Base-by-base conservation (phyloP, 2,329 filamentous ascomycete genomes). In the Xylariaceae sp. region DNA sequence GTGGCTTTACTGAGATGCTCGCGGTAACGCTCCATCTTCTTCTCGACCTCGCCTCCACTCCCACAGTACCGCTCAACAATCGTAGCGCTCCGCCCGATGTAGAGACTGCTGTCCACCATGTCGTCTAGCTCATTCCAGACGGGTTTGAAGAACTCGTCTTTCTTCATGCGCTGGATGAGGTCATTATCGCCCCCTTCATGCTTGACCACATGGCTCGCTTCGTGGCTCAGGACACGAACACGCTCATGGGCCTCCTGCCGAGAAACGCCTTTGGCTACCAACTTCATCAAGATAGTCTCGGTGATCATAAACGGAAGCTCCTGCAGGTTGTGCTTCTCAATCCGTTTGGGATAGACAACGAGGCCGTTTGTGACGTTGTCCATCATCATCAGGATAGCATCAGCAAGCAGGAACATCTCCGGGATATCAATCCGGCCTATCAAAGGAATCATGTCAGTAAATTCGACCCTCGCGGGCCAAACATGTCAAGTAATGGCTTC, bases 251-350 rank as follows among this genome's bases (percentile, higher is more conserved):
- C 82, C 35, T 53, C 49, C 36, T 56, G 53, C 35, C 51, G 40
- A 13, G 43, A 51, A 4, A 30, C 47, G 19, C 53, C 52, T 19
- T 50, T 45, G 3, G 50, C 49, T 17, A 49, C 44, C 3, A 54
- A 26, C 35, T 47, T 51, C 50, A 54, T 54, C 25, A 49, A 49
- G 45, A 52, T 49, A 18, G 39, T 49, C 35, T 56, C 53, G 1
- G 51, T 88, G 6, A 78, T 72, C 82, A 90, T 93, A 63, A 94
- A 94, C 1, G 89, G 89, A 11, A 95, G 73, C 31, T 56, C 50
- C 29, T 52, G 43, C 10, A 93, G 71, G 29, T 93, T 67, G 42
- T 72, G 78, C 38, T 71, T 67, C 39, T 70, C 66, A 55, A 93
- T 86, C 36, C 78, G 69, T 36, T 75, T 71, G 16, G 85, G 84